Percentiles rank a stretch among this genome's conserved stretches.
Evolutionary conservation across 2,329 filamentous ascomycete species (phyloP).

Genomic region (Knufia fluminis): DNA sequence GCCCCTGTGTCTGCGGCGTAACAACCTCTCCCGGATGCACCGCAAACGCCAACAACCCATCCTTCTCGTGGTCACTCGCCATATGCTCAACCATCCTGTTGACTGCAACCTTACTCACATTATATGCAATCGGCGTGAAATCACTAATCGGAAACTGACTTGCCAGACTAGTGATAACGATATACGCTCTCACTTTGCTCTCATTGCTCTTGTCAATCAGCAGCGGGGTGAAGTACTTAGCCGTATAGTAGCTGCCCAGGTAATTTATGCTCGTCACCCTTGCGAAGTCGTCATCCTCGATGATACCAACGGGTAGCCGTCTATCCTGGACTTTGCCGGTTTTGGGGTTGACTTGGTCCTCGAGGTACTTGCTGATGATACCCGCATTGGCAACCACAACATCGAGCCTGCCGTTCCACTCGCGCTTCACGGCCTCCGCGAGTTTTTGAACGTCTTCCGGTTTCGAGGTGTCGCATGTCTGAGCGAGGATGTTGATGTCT

Average conservation of each 20-base stretch:
- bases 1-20: slow-evolving; percentile 13
- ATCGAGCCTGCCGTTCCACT: slow-evolving; percentile 26
- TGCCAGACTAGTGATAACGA: slow-evolving; percentile 14
- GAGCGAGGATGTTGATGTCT: slow-evolving; percentile 26
- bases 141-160: slow-evolving; percentile 8
- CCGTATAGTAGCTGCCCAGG: slow-evolving; percentile 14
- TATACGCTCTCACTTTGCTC: slow-evolving; percentile 9
- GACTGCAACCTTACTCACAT: slow-evolving; percentile 13
- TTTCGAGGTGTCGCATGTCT: slow-evolving; percentile 18
- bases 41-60: slow-evolving; percentile 13
- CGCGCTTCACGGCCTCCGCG: slow-evolving; percentile 22
- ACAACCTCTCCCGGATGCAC: slow-evolving; percentile 16
- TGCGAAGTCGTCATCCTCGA: slow-evolving; percentile 16
- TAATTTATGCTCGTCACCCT: slow-evolving; percentile 16
- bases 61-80: slow-evolving; percentile 11
- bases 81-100: slow-evolving; percentile 16
- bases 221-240: slow-evolving; percentile 17
- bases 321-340: slow-evolving; percentile 13
- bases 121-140: slow-evolving; percentile 14
- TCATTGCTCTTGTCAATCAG: slow-evolving; percentile 9
- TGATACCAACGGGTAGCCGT: slow-evolving; percentile 13
- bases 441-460: slow-evolving; percentile 25
- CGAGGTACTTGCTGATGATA: slow-evolving; percentile 16
- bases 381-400: slow-evolving; percentile 31
- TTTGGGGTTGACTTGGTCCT: slow-evolving; percentile 14